These are phyloP conservation scores for Alternaria angustiovoidea DNA, from an alignment of 2,329 filamentous ascomycete species.

Conservation along the genomic window DNA sequence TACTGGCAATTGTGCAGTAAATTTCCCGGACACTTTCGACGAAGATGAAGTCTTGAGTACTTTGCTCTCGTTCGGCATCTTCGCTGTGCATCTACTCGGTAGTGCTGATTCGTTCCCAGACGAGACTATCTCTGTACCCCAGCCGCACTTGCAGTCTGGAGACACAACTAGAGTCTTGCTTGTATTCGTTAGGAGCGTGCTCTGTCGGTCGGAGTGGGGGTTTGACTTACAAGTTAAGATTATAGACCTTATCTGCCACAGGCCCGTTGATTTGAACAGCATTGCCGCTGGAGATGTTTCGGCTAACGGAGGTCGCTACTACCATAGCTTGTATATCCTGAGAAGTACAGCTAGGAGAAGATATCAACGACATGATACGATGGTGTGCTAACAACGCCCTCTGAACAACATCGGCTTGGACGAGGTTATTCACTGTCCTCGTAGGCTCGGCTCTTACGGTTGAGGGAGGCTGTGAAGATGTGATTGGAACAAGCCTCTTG, in stretches of 20 bases:
- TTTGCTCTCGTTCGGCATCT: background rate
- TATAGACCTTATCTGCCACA: background rate
- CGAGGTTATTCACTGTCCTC: background rate
- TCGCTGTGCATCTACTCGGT: background rate
- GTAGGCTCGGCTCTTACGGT: background rate
- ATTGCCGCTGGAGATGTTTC: constrained; percentile 8
- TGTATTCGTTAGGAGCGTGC: background rate
- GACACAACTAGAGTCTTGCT: constrained; percentile 5
- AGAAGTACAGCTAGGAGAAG: background rate
- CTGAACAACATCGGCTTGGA: background rate
- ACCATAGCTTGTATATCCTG: background rate
- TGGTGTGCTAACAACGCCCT: too few relatives aligned
- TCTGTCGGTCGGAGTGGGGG: background rate
- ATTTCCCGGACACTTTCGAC: background rate
- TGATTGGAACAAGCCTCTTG: background rate
- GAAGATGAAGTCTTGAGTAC: background rate
- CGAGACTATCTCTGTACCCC: background rate
- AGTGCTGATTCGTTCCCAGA: background rate
- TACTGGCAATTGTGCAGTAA: background rate
- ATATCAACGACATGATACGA: background rate
- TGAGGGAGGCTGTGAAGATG: background rate
- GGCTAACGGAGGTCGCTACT: background rate
- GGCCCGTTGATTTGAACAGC: constrained; percentile 10
- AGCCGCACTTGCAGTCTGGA: background rate
- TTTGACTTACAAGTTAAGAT: constrained; percentile 10